phyloP scores from a whole-genome alignment of 2,329 filamentous ascomycete genomes.

The Epichloe elymi region DNA sequence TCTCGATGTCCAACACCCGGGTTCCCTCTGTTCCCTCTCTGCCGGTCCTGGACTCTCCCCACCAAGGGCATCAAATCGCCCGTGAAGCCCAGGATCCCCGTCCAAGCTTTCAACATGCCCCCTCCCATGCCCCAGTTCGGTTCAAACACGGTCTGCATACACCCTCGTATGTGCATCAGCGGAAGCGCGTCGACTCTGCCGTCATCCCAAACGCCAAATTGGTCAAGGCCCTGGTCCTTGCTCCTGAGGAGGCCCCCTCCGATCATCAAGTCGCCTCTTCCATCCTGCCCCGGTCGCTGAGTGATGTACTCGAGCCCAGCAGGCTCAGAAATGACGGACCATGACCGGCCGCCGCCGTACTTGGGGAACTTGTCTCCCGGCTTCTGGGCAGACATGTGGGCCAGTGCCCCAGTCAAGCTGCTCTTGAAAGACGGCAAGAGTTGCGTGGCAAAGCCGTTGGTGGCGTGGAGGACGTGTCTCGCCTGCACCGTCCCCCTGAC shows the following conservation, averaged over 20 bases:
- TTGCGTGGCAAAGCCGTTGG: conserved; percentile 39
- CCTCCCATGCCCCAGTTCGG: conserved; percentile 21
- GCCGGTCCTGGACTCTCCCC: conserved; percentile 26
- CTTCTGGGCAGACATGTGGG: conserved; percentile 37
- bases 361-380: conserved; percentile 23
- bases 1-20: not conserved
- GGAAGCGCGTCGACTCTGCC: conserved; percentile 24
- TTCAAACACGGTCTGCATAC: conserved; percentile 29
- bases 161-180: conserved; percentile 25
- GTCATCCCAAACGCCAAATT: conserved; percentile 36
- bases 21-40: conserved; percentile 3
- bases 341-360: conserved; percentile 27
- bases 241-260: conserved; percentile 40
- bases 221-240: conserved; percentile 27
- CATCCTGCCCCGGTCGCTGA: conserved; percentile 25
- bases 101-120: conserved; percentile 31
- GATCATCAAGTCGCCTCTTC: conserved; percentile 35
- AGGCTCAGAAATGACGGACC: conserved; percentile 32
- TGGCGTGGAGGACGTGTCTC: conserved; percentile 42
- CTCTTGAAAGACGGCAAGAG: conserved; percentile 36
- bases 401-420: conserved; percentile 30
- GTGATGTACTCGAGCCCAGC: conserved; percentile 39
- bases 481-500: conserved; percentile 31
- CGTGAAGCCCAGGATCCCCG: conserved; percentile 33
- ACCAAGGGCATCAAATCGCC: conserved; percentile 38